A percentile compares a stretch with the other conserved stretches of the same genome.
phyloP scores from a whole-genome alignment of 2,329 filamentous ascomycete species.

The Sclerotinia trifoliorum region DNA sequence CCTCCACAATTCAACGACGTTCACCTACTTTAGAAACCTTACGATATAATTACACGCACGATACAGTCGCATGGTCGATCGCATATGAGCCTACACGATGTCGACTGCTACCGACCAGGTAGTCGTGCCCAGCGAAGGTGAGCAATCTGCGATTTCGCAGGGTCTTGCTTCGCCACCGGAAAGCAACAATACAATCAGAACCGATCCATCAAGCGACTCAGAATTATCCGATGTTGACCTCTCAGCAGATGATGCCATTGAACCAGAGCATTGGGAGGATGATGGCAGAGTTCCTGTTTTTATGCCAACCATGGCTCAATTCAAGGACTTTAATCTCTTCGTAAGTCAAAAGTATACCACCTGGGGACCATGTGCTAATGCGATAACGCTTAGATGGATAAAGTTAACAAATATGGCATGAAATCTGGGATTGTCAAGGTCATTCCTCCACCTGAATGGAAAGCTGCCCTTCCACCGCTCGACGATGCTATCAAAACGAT shows the following conservation, averaged over 20 bases:
- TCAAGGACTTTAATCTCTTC: slow-evolving; percentile 88
- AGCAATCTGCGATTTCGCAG: slow-evolving; percentile 24
- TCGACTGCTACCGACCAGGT: slow-evolving; percentile 33
- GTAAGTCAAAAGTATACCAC: slow-evolving; percentile 51
- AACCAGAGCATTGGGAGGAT: slow-evolving; percentile 74
- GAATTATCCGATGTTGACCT: slow-evolving; percentile 64
- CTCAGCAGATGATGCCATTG: slow-evolving; percentile 63
- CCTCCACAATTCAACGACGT: slow-evolving; percentile 14
- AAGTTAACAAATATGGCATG: slow-evolving; percentile 95
- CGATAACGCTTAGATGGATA: slow-evolving; percentile 54
- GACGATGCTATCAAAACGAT: slow-evolving; percentile 88
- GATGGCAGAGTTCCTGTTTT: slow-evolving; percentile 89
- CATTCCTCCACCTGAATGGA: slow-evolving; percentile 92
- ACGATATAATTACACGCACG: neutral
- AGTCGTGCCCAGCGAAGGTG: slow-evolving; percentile 29
- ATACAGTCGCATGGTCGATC: slow-evolving; percentile 27
- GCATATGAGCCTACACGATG: slow-evolving; percentile 36
- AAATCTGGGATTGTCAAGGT: slow-evolving; percentile 96
- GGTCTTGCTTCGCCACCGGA: slow-evolving; percentile 61
- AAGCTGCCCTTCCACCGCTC: slow-evolving; percentile 71
- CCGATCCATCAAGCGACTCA: slow-evolving; percentile 57
- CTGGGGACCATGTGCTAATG: slow-evolving; percentile 26
- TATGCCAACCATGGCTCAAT: slow-evolving; percentile 92
- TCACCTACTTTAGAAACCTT: slow-evolving; percentile 15
- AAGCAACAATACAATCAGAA: slow-evolving; percentile 59